phyloP scores from a whole-genome alignment of 257 asterid genomes.

The Nemophila menziesii region DNA sequence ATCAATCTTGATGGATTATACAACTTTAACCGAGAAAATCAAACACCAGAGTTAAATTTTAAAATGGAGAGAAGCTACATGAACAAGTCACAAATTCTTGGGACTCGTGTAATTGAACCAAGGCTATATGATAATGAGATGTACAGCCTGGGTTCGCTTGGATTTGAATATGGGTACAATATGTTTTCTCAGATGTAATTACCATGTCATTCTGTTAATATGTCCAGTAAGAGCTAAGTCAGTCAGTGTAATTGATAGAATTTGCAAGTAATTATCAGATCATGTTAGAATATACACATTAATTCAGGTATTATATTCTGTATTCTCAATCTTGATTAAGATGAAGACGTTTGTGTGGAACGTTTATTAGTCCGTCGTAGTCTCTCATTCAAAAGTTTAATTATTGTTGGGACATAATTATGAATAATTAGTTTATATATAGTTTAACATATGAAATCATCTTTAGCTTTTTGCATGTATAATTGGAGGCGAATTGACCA shows the following conservation, averaged over 20 bases:
- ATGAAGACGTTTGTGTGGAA: neutral
- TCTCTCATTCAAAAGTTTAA: too few relatives aligned
- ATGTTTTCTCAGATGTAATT: constrained; percentile 35
- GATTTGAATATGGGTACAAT: constrained; percentile 31
- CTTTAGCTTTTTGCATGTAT: neutral
- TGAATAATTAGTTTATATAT: too few relatives aligned
- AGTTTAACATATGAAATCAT: neutral
- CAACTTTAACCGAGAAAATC: constrained; percentile 20
- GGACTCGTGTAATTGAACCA: constrained; percentile 13
- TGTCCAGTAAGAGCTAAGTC: neutral
- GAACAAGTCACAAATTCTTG: constrained; percentile 20
- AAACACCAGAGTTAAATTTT: constrained; percentile 37
- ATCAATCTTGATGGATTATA: constrained; percentile 12
- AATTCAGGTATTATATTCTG: neutral
- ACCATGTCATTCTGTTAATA: neutral
- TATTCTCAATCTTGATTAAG: neutral
- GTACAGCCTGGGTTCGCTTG: constrained; percentile 24
- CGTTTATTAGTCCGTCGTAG: too few relatives aligned
- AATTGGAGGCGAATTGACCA: neutral
- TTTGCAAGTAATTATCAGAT: neutral
- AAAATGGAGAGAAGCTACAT: constrained; percentile 15
- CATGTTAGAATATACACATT: neutral
- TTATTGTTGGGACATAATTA: neutral
- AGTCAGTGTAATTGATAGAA: neutral
- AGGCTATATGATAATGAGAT: constrained; percentile 16